Evolutionary conservation across 1,139 yeast genomes (phyloP), one percentile per base, ranked within the genome.

Genomic region (Hansenula lynferdii): DNA sequence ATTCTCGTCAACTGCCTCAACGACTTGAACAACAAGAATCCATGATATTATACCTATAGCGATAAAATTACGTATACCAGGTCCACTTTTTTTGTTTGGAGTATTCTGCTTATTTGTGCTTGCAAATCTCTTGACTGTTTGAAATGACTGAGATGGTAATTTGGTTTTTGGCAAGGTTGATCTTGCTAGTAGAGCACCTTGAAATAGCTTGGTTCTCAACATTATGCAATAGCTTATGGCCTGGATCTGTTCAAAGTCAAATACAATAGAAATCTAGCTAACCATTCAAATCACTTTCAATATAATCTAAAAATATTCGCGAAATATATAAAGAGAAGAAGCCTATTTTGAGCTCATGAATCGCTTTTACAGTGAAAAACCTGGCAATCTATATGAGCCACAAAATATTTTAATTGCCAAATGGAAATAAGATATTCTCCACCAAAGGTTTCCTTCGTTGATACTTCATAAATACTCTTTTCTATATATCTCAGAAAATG

Each of bases 41-140:
- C 79, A 67, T 3, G 84, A 75, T 12, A 73, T 54, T n/a, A 72
- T 49, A 29, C 75, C 72, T 51, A 75, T 62, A 31, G 72, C 65
- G 34, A 75, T 56, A 24, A 79, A 61, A 47, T 75, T 75, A 35
- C 73, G 62, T 34, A 77, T 54, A 43, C 70, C 68, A 5, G 79
- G n/a, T n/a, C n/a, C 77, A 10, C 62, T 57, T 10, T 58, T 55
- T 8, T 26, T 7, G 8, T 30, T 17, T 7, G 34, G 21, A 18
- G 7, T 5, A 16, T 15, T 22, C 6, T 15, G 17, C 5, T 24
- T 24, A 17, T n/a, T n/a, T n/a, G 22, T 8, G n/a, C 35, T 31
- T 8, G 20, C 15, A 25, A 17, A 31, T 24, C 35, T 23, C 18
- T 7, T 25, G 15, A 14, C 6, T 20, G 25, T 4, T 31, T 6